Evolutionary conservation across 1,284 basidiomycete species (phyloP).

Genomic region (Ustanciosporium gigantosporum): DNA sequence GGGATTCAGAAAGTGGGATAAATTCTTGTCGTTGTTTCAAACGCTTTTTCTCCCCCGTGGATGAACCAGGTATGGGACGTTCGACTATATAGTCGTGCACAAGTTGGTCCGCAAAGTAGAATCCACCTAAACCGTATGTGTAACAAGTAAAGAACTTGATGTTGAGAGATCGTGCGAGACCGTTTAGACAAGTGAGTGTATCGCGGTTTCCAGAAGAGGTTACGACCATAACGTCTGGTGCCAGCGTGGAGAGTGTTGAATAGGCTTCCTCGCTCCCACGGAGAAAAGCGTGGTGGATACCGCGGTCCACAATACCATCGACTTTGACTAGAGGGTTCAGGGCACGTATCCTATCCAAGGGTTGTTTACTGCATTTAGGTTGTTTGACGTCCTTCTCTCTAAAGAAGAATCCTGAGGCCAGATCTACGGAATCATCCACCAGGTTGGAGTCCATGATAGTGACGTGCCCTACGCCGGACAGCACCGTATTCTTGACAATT

Average conservation of each 20-base stretch:
- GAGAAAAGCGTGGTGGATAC: conserved; percentile 11
- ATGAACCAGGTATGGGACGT: conserved; percentile 52
- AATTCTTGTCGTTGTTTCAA: conserved; percentile 71
- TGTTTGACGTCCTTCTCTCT: conserved; percentile 77
- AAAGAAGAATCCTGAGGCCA: conserved; percentile 91
- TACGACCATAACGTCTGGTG: conserved; percentile 59
- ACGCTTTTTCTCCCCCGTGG: conserved; percentile 62
- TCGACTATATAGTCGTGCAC: conserved; percentile 83
- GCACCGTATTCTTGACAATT: conserved; percentile 83
- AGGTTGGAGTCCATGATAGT: conserved; percentile 65
- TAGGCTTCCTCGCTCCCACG: conserved; percentile 25
- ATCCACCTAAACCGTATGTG: conserved; percentile 87
- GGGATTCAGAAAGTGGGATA: conserved; percentile 68
- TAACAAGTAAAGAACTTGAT: conserved; percentile 78
- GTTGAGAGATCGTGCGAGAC: conserved; percentile 67
- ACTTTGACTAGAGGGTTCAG: conserved; percentile 90
- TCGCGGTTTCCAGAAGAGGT: background rate
- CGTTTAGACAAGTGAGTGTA: conserved; percentile 74
- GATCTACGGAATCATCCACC: conserved; percentile 68
- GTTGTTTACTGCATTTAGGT: conserved; percentile 14
- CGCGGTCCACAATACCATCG: conserved; percentile 62
- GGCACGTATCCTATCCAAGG: conserved; percentile 71
- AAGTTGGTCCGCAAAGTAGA: conserved; percentile 89
- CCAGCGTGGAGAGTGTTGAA: conserved; percentile 63
- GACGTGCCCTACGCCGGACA: conserved; percentile 67